Evolutionary conservation across 192 early-diverging fungal genomes (phyloP), one percentile per base, ranked within the genome.

Genomic region (Coemansia sp.): DNA sequence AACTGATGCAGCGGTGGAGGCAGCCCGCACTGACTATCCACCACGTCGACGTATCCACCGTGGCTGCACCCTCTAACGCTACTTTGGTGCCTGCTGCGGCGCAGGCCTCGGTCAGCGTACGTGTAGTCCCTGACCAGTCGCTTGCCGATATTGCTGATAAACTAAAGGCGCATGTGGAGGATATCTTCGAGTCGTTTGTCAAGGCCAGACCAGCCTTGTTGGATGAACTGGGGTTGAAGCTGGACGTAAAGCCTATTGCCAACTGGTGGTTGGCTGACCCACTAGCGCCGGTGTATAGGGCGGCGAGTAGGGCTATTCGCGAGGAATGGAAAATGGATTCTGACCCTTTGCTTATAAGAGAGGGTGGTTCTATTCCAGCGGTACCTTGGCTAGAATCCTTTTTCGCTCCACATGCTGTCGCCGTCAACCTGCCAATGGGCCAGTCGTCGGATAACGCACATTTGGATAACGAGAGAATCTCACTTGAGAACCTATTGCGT

Each of bases 361-460:
- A 93, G 67, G 91, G 91, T 42, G 91, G 91, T 1, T 92, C 90
- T 3, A 91, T 93, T 59, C 89, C 90, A 0, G 90, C 91, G 0
- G 87, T 93, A 19, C 86, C 87, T 12, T 92, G 88, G 89, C 84
- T 93, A 10, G 91, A 91, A 69, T 80, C 79, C 37, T 87, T 87
- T 29, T 85, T 89, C 64, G 81, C 69, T 12, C 80, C 80, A 25
- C 69, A 86, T 11, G 88, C 90, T 0, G 78, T 85, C 0, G 89
- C 90, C 11, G 87, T 93, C 32, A 88, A 93, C 67, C 85, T 93
- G 66, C 90, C 91, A 2, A 88, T 93, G 87, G 91, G 91, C 51
- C 91, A 88, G 84, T 87, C 90, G 10, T 89, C 91, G 1, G 91
- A 93, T 58, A 90, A 93, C 62, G 91, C 91, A 3, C 91, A 93